Conservation (phyloP, 1,139 yeast species). For the Sugiyamaella xylanicola region DNA sequence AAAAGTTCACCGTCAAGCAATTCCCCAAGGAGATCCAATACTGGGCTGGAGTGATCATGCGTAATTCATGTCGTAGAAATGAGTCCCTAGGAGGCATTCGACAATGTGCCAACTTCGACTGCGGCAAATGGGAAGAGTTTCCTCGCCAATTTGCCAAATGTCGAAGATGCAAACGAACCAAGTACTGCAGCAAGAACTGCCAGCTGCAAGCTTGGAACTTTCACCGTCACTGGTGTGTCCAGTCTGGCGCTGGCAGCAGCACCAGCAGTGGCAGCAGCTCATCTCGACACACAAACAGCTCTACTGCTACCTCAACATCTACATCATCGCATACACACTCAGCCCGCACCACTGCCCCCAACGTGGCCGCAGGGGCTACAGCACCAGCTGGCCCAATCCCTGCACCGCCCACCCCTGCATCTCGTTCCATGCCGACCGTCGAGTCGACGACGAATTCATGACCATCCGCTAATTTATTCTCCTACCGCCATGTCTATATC, state of each 20-base stretch:
- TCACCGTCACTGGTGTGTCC: slow-evolving; percentile 91
- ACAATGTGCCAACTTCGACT: slow-evolving; percentile 90
- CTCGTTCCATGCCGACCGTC: slow-evolving; percentile 1
- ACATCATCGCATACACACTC: slow-evolving; percentile 29
- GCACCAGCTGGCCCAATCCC: neutral
- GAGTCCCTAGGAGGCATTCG: slow-evolving; percentile 86
- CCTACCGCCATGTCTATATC: slow-evolving; percentile 1
- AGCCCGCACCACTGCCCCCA: neutral
- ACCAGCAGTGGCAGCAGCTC: slow-evolving; percentile 26
- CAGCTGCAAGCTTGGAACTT: slow-evolving; percentile 90
- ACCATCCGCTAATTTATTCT: slow-evolving; percentile 3
- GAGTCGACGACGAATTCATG: slow-evolving; percentile 7
- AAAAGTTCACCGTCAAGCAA: slow-evolving; percentile 77
- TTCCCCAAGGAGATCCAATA: slow-evolving; percentile 77
- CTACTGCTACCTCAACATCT: neutral
- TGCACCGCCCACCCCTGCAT: neutral
- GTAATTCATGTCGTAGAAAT: slow-evolving; percentile 91
- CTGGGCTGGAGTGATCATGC: slow-evolving; percentile 97
- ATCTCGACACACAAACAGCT: slow-evolving; percentile 15
- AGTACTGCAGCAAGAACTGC: slow-evolving; percentile 90
- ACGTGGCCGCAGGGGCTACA: neutral
- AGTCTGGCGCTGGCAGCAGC: slow-evolving; percentile 31
- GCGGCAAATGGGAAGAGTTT: slow-evolving; percentile 93
- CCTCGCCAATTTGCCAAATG: slow-evolving; percentile 96
- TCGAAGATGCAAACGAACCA: slow-evolving; percentile 89